Evolutionary conservation across 768 basidiomycete species (phyloP), one percentile per base, ranked within the genome.

Genomic region (Lactarius pseudohatsudake): DNA sequence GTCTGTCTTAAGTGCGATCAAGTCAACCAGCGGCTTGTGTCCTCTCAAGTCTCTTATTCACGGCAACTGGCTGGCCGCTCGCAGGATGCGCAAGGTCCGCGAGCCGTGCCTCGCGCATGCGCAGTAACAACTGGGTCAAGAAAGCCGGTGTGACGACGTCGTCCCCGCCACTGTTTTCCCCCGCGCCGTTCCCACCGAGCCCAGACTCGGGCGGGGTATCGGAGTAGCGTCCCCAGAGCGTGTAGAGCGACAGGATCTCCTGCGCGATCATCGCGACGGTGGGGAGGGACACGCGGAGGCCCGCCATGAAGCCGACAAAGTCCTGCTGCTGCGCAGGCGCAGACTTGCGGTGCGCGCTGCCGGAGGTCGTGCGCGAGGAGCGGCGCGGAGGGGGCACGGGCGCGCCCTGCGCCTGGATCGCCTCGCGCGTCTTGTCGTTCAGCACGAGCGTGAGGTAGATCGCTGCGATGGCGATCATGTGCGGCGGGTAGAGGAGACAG

Each of bases 401-500:
- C 10, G 61, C 64, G 6, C 43, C 76, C 75, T 69, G 69, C 1
- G 59, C 63, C 22, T 77, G 74, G 66, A 83, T 75, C 56, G 77
- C 71, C 15, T 80, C 78, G 59, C 83, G 80, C 40, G 86, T 83
- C 22, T 85, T 84, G 0, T 81, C 77, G 72, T 93, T 88, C 11
- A 94, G 81, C 58, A 90, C 84, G 73, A 94, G 87, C 0, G 92
- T 90, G 65, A 98, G 85, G 78, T 94, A 97, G 63, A 99, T 85
- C 0, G 93, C 91, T 0, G 96, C 89, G 73, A 98, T 85, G 26
- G 96, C 94, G 70, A 98, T 92, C 64, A 98, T 81, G 75, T 98
- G 94, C 0, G 97, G 97, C 0, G 97, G 96, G 74, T 98, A 90
- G 34, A 97, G 77, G n/a, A 99, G 86, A 74, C 93, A 94, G 22